A percentile compares a stretch with the other conserved stretches of the same genome.
These are phyloP conservation scores for Russula abietina DNA, from an alignment of 768 basidiomycete species.

Conservation along the genomic window DNA sequence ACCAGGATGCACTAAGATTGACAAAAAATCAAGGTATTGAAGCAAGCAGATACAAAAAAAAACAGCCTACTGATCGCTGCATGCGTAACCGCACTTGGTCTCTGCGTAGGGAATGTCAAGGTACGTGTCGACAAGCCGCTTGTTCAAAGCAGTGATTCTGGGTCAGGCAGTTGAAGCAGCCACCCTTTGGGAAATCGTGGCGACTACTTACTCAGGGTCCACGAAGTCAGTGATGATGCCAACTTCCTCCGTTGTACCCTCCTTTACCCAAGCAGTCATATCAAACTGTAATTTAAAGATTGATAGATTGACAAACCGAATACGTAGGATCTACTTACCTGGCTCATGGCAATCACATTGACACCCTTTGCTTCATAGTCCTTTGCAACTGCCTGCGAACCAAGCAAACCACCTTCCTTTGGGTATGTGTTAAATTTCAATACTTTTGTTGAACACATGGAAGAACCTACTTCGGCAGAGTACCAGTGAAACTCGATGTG, in stretches of 20 bases:
- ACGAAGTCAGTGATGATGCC: conserved; percentile 83
- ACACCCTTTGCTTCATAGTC: conserved; percentile 58
- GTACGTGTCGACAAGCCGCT: conserved; percentile 67
- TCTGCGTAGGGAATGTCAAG: conserved; percentile 80
- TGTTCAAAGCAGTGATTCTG: conserved; percentile 79
- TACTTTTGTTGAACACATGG: not conserved
- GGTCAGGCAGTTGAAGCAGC: conserved; percentile 7
- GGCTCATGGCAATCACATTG: conserved; percentile 78
- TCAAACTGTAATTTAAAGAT: conserved; percentile 51
- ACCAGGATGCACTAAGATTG: conserved; percentile 66
- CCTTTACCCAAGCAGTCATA: conserved; percentile 94
- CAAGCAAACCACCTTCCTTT: conserved; percentile 79
- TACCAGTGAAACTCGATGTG: conserved; percentile 83
- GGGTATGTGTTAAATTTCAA: not conserved
- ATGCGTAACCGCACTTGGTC: conserved; percentile 91
- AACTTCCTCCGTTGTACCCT: conserved; percentile 52
- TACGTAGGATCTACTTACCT: conserved; percentile 40
- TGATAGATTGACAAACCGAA: conserved; percentile 7
- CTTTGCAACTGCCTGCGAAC: conserved; percentile 83
- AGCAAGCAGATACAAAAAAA: conserved; percentile 26
- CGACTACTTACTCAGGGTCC: conserved; percentile 46
- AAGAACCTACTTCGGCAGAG: conserved; percentile 58
- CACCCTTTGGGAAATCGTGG: not conserved
- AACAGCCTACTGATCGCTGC: conserved; percentile 75
- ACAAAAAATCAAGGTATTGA: conserved; percentile 28